Evolutionary conservation across 306 rosid genomes (phyloP).

Genomic region (Casuarina equisetifolia): DNA sequence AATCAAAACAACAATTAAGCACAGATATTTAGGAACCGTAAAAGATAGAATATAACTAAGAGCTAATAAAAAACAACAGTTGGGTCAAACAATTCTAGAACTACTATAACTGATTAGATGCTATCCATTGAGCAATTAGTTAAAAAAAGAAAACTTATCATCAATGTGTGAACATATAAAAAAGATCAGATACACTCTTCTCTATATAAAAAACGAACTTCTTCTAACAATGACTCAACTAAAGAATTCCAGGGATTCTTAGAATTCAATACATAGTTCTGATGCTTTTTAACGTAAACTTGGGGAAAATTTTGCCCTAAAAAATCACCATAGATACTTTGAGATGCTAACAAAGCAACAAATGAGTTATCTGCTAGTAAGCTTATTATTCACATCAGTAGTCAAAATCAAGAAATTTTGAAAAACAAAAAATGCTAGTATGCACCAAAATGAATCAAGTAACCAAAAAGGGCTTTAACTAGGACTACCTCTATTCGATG

Average conservation of each 20-base stretch:
- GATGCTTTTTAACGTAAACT: not conserved
- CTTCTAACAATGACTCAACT: not conserved
- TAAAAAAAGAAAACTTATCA: not conserved
- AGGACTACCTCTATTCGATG: not conserved
- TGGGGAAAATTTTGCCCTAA: not conserved
- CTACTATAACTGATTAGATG: not conserved
- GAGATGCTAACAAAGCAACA: not conserved
- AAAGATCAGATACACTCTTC: not conserved
- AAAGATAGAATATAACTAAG: not conserved
- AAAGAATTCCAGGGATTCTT: not conserved
- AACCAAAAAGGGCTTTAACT: not conserved
- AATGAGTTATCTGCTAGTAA: not conserved
- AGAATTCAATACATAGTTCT: not conserved
- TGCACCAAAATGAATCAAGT: not conserved
- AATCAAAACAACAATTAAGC: constrained; percentile 11
- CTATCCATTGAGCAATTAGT: not conserved
- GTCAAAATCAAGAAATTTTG: not conserved
- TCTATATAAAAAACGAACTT: no score
- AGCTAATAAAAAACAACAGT: not conserved
- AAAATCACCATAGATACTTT: constrained; percentile 1
- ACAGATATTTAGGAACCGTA: not conserved
- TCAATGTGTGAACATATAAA: not conserved
- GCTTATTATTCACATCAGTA: not conserved
- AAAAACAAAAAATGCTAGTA: not conserved
- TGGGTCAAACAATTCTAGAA: not conserved